Conservation (phyloP, 164 flowering plant genomes). For the Hamamelis virginiana region DNA sequence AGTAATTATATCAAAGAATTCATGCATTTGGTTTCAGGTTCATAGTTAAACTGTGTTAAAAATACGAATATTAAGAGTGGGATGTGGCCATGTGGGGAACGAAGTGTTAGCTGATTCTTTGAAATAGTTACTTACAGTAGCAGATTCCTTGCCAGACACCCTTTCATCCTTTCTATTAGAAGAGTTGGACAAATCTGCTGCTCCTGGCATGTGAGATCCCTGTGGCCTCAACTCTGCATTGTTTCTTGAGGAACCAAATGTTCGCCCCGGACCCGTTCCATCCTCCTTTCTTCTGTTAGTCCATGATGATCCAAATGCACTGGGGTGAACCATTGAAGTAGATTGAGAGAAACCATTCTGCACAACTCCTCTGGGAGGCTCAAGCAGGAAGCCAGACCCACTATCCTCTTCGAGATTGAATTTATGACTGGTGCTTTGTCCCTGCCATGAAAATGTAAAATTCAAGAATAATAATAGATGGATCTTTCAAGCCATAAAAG, state of each 20-base stretch:
- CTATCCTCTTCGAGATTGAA: conserved; percentile 16
- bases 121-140: conserved; percentile 16
- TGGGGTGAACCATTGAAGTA: conserved; percentile 41
- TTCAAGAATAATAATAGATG: not conserved
- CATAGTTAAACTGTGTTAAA: not conserved
- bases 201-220: conserved; percentile 18
- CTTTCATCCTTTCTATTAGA: conserved; percentile 19
- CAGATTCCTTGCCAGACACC: conserved; percentile 19
- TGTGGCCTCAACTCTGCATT: conserved; percentile 23
- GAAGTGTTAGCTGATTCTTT: not conserved
- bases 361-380: conserved; percentile 28
- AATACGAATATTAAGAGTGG: not conserved
- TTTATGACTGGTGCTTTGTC: conserved; percentile 24
- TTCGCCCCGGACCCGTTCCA: not conserved
- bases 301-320: conserved; percentile 24
- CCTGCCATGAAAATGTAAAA: conserved; percentile 25
- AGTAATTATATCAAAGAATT: not conserved
- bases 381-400: conserved; percentile 33
- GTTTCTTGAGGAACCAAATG: conserved; percentile 12
- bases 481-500: not conserved
- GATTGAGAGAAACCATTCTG: conserved; percentile 30
- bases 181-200: conserved; percentile 16
- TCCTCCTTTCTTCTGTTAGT: conserved; percentile 20
- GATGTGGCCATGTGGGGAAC: not conserved
- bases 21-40: not conserved